Conservation (phyloP, 1,284 basidiomycete species). For the Microstroma glucosiphilum region DNA sequence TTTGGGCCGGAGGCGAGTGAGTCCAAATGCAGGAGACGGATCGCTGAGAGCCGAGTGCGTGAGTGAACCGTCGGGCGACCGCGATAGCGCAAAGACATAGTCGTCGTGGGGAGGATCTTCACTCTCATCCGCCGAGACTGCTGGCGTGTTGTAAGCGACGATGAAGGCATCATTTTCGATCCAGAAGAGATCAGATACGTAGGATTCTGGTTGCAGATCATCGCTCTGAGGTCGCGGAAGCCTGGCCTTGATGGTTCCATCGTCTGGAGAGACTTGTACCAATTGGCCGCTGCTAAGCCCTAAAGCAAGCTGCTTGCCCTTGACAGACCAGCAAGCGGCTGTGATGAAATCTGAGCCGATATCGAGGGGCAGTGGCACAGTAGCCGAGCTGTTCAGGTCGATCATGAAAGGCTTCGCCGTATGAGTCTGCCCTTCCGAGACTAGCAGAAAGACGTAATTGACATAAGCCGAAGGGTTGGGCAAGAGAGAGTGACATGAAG, state of each 20-base stretch:
- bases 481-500: slow-evolving; percentile 37
- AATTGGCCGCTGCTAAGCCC: slow-evolving; percentile 68
- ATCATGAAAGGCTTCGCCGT: slow-evolving; percentile 33
- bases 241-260: slow-evolving; percentile 60
- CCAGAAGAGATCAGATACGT: slow-evolving; percentile 61
- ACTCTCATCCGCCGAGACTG: slow-evolving; percentile 13
- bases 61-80: slow-evolving; percentile 55
- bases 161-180: slow-evolving; percentile 68
- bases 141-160: slow-evolving; percentile 59
- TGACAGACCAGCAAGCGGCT: slow-evolving; percentile 73
- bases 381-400: slow-evolving; percentile 27
- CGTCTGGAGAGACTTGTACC: slow-evolving; percentile 60
- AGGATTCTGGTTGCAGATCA: slow-evolving; percentile 55
- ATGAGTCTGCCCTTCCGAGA: slow-evolving; percentile 42
- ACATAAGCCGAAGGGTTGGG: slow-evolving; percentile 54
- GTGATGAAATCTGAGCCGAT: slow-evolving; percentile 20
- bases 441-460: slow-evolving; percentile 51
- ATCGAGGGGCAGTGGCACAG: slow-evolving; percentile 21
- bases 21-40: slow-evolving; percentile 59
- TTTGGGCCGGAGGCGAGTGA: slow-evolving; percentile 58
- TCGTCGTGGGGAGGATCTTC: slow-evolving; percentile 54
- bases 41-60: slow-evolving; percentile 56
- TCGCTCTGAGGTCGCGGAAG: slow-evolving; percentile 56
- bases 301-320: slow-evolving; percentile 75
- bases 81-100: slow-evolving; percentile 62